phyloP scores from a whole-genome alignment of 352 stramenopile genomes.

The Phytophthora macrochlamydospora region DNA sequence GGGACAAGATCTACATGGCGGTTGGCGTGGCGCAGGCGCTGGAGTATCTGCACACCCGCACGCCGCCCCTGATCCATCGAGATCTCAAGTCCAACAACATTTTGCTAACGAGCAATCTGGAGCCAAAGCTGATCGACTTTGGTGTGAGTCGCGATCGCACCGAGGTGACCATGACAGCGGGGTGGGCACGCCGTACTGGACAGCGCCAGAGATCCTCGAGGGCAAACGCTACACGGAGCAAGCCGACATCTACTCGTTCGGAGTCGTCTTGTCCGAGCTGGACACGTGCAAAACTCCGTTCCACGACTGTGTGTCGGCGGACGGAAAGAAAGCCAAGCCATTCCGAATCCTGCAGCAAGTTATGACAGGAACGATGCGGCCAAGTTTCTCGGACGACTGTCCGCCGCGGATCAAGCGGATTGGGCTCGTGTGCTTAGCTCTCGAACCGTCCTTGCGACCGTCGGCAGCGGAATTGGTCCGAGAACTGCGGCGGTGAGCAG shows the following conservation, averaged over 20 bases:
- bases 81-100: conserved; percentile 55
- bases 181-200: conserved; percentile 86
- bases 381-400: conserved; percentile 46
- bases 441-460: conserved; percentile 36
- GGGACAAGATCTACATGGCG: conserved; percentile 31
- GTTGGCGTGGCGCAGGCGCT: conserved; percentile 36
- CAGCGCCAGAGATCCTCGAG: conserved; percentile 70
- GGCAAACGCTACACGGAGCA: conserved; percentile 56
- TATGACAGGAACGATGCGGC: conserved; percentile 41
- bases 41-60: conserved; percentile 31
- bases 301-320: conserved; percentile 18
- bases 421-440: conserved; percentile 25
- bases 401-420: conserved; percentile 36
- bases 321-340: conserved; percentile 15
- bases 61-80: conserved; percentile 37
- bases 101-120: conserved; percentile 60
- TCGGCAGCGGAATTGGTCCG: conserved; percentile 33
- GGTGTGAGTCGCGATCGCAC: conserved; percentile 49
- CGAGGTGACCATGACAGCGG: conserved; percentile 47
- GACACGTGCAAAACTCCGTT: conserved; percentile 41
- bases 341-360: conserved; percentile 51
- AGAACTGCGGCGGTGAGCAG: conserved; percentile 13
- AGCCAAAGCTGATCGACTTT: conserved; percentile 86
- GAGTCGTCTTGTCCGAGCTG: conserved; percentile 54
- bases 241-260: conserved; percentile 73